Percentiles rank a stretch among this genome's conserved stretches.
Evolutionary conservation across 129 eudicot genomes (phyloP).

Genomic region (Daucus carota): DNA sequence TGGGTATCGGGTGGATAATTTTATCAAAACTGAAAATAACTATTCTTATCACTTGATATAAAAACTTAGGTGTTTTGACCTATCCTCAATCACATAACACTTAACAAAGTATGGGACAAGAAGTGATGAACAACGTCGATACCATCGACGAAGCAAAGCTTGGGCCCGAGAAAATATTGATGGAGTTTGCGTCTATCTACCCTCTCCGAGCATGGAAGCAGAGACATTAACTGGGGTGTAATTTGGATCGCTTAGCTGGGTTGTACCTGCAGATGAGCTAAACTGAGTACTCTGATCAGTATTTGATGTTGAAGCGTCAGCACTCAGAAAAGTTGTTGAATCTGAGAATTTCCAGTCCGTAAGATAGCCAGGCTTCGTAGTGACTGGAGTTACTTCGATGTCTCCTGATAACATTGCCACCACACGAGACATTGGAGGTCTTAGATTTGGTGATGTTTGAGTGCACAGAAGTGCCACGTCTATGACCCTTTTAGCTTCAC

Average conservation of each 20-base stretch:
- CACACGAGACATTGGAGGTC: slow-evolving; percentile 88
- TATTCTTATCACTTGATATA: no score
- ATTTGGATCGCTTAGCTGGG: not conserved
- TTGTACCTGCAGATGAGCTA: slow-evolving; percentile 19
- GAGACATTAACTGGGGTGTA: slow-evolving; percentile 19
- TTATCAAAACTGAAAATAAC: no score
- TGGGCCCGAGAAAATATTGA: no score
- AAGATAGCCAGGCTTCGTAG: slow-evolving; percentile 54
- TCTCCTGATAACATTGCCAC: slow-evolving; percentile 79
- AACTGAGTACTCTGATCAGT: not conserved
- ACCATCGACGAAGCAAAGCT: no score
- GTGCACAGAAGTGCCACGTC: slow-evolving; percentile 63
- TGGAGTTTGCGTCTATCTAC: slow-evolving; percentile 17
- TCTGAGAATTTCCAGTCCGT: slow-evolving; percentile 54
- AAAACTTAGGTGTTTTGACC: no score
- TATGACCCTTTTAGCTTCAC: slow-evolving; percentile 40
- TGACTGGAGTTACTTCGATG: slow-evolving; percentile 31
- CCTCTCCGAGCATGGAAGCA: slow-evolving; percentile 27
- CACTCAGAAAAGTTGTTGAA: slow-evolving; percentile 25
- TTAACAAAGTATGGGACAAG: no score
- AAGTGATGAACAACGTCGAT: no score
- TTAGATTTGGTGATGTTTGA: slow-evolving; percentile 50
- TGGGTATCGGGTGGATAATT: no score
- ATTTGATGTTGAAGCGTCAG: slow-evolving; percentile 9
- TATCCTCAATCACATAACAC: no score